These are phyloP conservation scores for Oenanthe javanica DNA, from an alignment of 140 eudicot species.

Conservation along the genomic window DNA sequence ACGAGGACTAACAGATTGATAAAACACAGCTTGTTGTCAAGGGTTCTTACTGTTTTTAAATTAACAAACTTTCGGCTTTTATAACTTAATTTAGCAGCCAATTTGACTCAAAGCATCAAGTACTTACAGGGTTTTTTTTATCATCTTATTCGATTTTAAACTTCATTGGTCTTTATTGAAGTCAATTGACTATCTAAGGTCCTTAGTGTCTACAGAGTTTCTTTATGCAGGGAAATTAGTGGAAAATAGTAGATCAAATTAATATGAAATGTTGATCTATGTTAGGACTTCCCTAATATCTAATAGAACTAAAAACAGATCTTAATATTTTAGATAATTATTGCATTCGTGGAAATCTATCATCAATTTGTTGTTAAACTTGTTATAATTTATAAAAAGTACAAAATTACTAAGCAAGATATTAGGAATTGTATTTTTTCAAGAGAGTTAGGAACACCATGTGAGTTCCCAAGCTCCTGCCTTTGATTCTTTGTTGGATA, in stretches of 20 bases:
- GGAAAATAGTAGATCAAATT: not conserved
- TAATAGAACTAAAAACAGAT: not conserved
- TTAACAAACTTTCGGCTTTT: not conserved
- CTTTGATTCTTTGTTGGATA: not conserved
- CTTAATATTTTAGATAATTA: not conserved
- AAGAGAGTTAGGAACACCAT: not conserved
- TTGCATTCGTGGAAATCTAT: not conserved
- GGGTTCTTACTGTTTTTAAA: not conserved
- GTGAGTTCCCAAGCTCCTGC: not conserved
- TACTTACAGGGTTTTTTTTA: not conserved
- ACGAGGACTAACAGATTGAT: not conserved
- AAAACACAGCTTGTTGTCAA: not conserved
- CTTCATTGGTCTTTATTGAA: not conserved
- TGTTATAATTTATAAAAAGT: not conserved
- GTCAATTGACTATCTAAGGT: not conserved
- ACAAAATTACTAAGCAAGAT: not conserved
- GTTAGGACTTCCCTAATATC: not conserved
- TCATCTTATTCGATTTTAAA: not conserved
- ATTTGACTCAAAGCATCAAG: not conserved
- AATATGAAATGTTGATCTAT: not conserved
- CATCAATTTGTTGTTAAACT: not conserved
- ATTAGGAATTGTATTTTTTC: not conserved
- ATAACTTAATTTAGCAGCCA: not conserved
- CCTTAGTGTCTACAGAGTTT: not conserved
- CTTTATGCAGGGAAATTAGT: not conserved